These are phyloP conservation scores for Backusella circina DNA, from an alignment of 192 early-diverging fungal genomes.

Conservation along the genomic window DNA sequence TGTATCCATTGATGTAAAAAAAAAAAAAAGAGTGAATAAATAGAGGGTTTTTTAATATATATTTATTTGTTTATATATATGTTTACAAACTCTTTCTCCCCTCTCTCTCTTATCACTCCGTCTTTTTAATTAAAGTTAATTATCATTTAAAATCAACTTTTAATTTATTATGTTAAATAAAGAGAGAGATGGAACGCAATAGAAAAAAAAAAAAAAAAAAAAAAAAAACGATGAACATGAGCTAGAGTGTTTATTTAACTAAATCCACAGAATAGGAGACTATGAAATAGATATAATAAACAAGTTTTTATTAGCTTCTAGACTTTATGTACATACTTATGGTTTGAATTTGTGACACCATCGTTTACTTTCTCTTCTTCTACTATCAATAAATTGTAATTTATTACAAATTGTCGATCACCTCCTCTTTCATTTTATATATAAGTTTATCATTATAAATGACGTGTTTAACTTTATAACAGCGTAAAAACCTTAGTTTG, in stretches of 20 bases:
- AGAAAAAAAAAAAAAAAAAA: background rate
- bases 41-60: background rate
- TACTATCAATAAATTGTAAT: background rate
- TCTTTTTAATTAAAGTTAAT: slow-evolving; percentile 4
- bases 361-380: background rate
- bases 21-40: background rate
- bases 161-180: background rate
- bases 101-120: background rate
- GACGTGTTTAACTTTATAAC: too few relatives aligned
- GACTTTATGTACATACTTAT: background rate
- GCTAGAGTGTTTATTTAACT: background rate
- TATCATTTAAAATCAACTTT: background rate
- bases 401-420: background rate
- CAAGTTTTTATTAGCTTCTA: background rate
- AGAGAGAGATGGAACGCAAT: background rate
- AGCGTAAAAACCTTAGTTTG: too few relatives aligned
- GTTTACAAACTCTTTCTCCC: background rate
- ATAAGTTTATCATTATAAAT: too few relatives aligned
- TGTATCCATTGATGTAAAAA: background rate
- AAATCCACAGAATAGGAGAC: background rate
- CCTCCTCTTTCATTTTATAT: background rate
- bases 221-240: background rate
- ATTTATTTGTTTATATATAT: background rate
- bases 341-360: background rate
- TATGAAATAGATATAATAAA: background rate